Conservation (phyloP, 495 filamentous ascomycete genomes). For the Aspergillus saccharolyticus region DNA sequence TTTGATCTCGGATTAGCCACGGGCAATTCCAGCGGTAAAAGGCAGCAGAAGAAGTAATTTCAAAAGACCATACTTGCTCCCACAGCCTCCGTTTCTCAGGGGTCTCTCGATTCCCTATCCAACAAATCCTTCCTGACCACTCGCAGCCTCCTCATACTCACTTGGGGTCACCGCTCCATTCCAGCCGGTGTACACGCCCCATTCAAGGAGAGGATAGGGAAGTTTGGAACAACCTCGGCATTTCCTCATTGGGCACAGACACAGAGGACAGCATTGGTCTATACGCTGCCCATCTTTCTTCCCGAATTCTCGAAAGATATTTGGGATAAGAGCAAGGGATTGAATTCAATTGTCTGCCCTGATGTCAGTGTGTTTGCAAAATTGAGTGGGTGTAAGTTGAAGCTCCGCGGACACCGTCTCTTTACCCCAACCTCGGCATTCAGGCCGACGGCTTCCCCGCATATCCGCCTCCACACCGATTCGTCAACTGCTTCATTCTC, state of each 20-base stretch:
- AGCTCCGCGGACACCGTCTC: too few species aligned
- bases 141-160: constrained; percentile 7
- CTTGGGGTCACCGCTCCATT: constrained; percentile 6
- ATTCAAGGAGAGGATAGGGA: too few species aligned
- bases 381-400: too few species aligned
- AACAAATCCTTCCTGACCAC: constrained; percentile 5
- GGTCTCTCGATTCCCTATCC: constrained; percentile 4
- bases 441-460: constrained; percentile 1
- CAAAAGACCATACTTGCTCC: constrained; percentile 9
- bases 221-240: not conserved
- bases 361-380: too few species aligned
- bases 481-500: constrained; percentile 4
- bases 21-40: too few species aligned
- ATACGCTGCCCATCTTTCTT: too few species aligned
- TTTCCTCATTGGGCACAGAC: not conserved
- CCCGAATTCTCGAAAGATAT: too few species aligned
- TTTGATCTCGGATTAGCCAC: too few species aligned
- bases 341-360: too few species aligned
- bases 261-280: too few species aligned
- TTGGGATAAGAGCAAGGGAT: too few species aligned
- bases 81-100: constrained; percentile 1
- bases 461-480: not conserved
- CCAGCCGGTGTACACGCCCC: constrained; percentile 11
- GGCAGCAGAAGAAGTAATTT: not conserved
- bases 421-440: not conserved